Evolutionary conservation across 306 rosid genomes (phyloP), one percentile per base, ranked within the genome.

Genomic region (Spatholobus suberectus): DNA sequence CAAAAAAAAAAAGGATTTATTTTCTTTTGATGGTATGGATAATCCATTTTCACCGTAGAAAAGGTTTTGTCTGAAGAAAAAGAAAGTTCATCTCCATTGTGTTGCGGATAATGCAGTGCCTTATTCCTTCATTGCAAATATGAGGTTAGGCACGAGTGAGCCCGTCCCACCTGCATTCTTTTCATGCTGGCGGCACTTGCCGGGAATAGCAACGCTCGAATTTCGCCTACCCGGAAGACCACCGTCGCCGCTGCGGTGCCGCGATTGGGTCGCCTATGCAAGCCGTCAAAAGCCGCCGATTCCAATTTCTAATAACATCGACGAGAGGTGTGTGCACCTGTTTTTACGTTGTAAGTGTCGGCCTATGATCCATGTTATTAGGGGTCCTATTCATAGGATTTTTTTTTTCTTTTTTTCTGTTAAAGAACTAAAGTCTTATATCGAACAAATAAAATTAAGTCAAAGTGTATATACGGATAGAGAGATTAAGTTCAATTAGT

Each of bases 161-260:
- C 55, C 18, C 32, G 17, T 49, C 14, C 44, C 78, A 2, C 0
- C 23, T 8, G 18, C 82, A 18, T 15, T 70, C 23, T 49, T 73
- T 62, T 59, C 82, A 81, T 58, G 10, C 82, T 79, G 43, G 59
- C 63, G 12, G 0, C 46, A 59, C 13, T 70, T 15, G 11, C 35
- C 78, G 43, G 41, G 3, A 76, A 76, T 24, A 0, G 11, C 8
- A 15, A 20, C 82, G 9, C 32, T 40, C n/a, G 18, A 44, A 41
- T 81, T 24, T 46, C 67, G 13, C 13, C 3, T 20, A 18, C 9
- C 21, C 21, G 3, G 62, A 8, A 2, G 27, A 68, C 35, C 75
- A 69, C 17, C 32, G 6, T 23, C 70, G 0, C 49, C 17, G 17
- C 20, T 37, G 20, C 66, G 52, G 8, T 12, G 9, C 18, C 82